These are phyloP conservation scores for Fusarium metavorans DNA, from an alignment of 2,329 filamentous ascomycete species.

Conservation along the genomic window DNA sequence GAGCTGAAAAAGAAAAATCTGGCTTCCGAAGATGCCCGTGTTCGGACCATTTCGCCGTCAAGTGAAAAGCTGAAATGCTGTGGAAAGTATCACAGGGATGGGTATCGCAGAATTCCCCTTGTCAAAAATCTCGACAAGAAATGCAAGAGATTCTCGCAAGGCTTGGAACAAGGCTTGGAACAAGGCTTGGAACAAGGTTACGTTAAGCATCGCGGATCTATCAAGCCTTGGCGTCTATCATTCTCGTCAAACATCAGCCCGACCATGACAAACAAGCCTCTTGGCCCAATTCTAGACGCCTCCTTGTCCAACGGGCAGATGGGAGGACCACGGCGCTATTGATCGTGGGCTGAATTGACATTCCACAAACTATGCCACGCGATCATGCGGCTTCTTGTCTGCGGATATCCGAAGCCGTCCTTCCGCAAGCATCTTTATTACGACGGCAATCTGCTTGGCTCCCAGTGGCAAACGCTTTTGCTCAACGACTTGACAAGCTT, in stretches of 20 bases:
- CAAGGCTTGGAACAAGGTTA: not conserved
- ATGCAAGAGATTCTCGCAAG: not conserved
- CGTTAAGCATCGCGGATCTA: not conserved
- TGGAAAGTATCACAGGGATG: not conserved
- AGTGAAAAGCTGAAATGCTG: not conserved
- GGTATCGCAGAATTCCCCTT: not conserved
- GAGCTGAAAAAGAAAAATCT: not conserved
- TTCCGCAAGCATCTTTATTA: conserved; percentile 26
- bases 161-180: not conserved
- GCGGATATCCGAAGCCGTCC: not conserved
- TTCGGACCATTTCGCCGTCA: not conserved
- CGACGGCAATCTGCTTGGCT: not conserved
- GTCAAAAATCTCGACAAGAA: not conserved
- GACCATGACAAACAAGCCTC: not conserved
- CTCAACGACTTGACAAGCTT: not conserved
- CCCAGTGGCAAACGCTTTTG: not conserved
- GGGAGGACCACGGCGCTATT: not conserved
- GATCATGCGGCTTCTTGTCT: not conserved
- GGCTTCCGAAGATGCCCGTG: not conserved
- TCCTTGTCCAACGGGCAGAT: conserved; percentile 9
- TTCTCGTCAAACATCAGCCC: not conserved
- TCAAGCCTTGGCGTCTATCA: not conserved
- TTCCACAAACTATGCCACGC: conserved; percentile 27
- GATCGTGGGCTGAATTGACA: not conserved
- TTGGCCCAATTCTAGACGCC: not conserved